Percentiles rank a stretch among this genome's conserved stretches.
phyloP scores from a whole-genome alignment of 257 asterid species.

The Nicotiana tomentosiformis region DNA sequence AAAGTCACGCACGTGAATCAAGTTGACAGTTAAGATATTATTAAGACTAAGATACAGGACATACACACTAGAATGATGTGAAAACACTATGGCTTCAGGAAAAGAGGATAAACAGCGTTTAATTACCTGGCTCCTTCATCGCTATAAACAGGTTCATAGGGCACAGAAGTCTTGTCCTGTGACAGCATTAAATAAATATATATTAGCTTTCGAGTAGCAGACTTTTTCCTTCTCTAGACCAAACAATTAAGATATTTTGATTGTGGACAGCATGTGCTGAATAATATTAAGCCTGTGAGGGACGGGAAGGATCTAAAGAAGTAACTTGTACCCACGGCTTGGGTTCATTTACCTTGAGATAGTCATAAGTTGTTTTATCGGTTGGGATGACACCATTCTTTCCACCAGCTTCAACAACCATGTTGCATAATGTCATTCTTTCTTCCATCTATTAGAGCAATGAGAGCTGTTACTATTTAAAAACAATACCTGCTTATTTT shows the following conservation, averaged over 20 bases:
- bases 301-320: background rate
- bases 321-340: background rate
- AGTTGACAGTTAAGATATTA: too few relatives aligned
- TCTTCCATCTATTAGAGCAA: slow-evolving; percentile 73
- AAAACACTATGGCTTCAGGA: background rate
- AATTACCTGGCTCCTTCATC: slow-evolving; percentile 84
- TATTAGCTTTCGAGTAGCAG: background rate
- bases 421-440: slow-evolving; percentile 96
- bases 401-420: slow-evolving; percentile 76
- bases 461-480: background rate
- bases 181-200: slow-evolving; percentile 2
- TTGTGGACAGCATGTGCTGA: too few relatives aligned
- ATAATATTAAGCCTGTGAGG: too few relatives aligned
- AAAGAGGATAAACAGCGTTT: background rate
- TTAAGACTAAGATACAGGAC: too few relatives aligned
- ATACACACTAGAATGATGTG: too few relatives aligned
- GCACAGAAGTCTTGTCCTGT: slow-evolving; percentile 82
- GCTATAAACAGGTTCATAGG: slow-evolving; percentile 78
- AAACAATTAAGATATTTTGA: too few relatives aligned
- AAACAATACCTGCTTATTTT: background rate
- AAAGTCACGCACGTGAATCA: too few relatives aligned
- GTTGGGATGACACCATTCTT: slow-evolving; percentile 54
- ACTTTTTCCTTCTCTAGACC: background rate
- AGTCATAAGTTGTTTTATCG: slow-evolving; percentile 73
- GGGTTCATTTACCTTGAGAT: slow-evolving; percentile 55